These are phyloP conservation scores for Puccinia coronata DNA, from an alignment of 1,284 basidiomycete species.

Conservation along the genomic window DNA sequence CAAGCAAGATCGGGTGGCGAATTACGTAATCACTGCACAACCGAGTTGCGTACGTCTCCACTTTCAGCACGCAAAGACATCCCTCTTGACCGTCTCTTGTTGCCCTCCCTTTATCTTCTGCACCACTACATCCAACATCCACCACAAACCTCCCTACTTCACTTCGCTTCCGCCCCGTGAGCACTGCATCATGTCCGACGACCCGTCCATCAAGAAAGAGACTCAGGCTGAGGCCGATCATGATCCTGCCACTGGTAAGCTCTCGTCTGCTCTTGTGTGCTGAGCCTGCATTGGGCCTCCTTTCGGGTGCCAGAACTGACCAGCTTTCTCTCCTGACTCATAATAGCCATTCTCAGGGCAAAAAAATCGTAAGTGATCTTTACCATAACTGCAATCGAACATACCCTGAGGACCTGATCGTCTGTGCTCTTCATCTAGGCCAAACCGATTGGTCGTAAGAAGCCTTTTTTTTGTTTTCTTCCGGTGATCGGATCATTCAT, in stretches of 20 bases:
- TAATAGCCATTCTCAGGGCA: conserved; percentile 46
- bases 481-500: not conserved
- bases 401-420: conserved; percentile 13
- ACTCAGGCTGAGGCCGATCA: conserved; percentile 25
- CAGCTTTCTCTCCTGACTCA: not conserved
- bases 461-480: not conserved
- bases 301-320: not conserved
- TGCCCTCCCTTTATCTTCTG: too few species aligned
- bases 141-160: not conserved
- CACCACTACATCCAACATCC: not conserved
- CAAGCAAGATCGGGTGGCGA: not conserved
- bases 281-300: not conserved
- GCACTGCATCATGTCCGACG: conserved; percentile 30
- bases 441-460: conserved; percentile 47
- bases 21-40: not conserved
- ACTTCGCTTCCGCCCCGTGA: not conserved
- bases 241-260: conserved; percentile 44
- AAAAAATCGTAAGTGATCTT: conserved; percentile 48
- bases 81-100: not conserved
- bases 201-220: conserved; percentile 48
- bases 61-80: not conserved
- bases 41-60: not conserved
- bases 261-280: not conserved
- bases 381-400: not conserved
- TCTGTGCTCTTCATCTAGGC: conserved; percentile 19